Conservation (phyloP, 2,329 filamentous ascomycete species). For the Colletotrichum karsti region DNA sequence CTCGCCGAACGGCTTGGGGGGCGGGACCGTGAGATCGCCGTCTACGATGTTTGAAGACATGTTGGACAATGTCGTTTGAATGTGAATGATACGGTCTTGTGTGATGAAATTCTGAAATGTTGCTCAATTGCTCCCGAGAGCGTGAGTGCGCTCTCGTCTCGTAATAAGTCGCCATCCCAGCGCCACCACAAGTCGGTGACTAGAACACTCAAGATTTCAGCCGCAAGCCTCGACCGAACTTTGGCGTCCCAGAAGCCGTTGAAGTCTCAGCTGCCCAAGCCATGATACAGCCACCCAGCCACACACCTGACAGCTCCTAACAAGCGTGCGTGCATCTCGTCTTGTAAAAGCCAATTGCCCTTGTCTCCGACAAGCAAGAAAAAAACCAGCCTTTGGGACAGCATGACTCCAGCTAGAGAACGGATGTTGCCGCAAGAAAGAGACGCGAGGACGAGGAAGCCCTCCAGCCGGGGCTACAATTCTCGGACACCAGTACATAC, state of each 20-base stretch:
- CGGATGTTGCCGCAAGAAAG: too few relatives aligned
- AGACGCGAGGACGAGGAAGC: too few relatives aligned
- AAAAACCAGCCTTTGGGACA: too few relatives aligned
- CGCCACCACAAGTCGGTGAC: neutral
- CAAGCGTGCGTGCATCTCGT: too few relatives aligned
- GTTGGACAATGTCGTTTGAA: neutral
- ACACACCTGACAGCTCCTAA: neutral
- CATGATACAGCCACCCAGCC: neutral
- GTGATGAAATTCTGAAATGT: too few relatives aligned
- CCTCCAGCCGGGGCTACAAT: too few relatives aligned
- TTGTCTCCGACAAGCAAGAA: too few relatives aligned
- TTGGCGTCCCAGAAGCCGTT: neutral
- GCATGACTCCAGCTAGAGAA: too few relatives aligned
- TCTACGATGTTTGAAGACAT: neutral
- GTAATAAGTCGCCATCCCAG: neutral
- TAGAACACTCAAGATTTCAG: neutral
- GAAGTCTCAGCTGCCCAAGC: neutral
- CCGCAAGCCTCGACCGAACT: neutral
- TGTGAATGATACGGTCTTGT: too few relatives aligned
- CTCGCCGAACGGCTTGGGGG: conserved; percentile 35
- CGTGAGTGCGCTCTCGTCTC: neutral
- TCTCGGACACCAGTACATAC: too few relatives aligned
- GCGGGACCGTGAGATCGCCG: neutral
- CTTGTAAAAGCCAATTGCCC: too few relatives aligned
- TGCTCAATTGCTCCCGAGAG: neutral